Evolutionary conservation across 169 alveolate genomes (phyloP), one percentile per base, ranked within the genome.

Genomic region (Blepharisma undulans): DNA sequence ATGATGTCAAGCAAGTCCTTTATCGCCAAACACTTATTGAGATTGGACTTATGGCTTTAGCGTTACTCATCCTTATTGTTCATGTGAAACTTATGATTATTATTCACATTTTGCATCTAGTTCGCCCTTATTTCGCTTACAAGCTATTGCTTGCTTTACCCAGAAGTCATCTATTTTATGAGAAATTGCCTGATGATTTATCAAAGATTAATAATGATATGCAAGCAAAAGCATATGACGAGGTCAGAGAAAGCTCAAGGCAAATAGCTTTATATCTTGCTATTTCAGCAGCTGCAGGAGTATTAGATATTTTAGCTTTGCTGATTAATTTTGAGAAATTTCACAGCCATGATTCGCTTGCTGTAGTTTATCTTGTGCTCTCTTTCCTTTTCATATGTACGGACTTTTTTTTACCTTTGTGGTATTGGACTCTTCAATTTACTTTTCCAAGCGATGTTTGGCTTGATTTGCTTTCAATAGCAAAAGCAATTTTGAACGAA

Each of bases 61-160:
- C 48, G 1, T 74, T 74, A 22, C 29, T 74, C 16, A 25, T 74
- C 48, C 33, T 74, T 22, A 22, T 74, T 29, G 33, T 74, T 22
- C 29, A 29, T 25, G 80, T 22, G 27, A 74, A 74, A 74, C 16
- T 74, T 29, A 74, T 74, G 80, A 74, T 74, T 18, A 22, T 74
- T 25, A 74, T 74, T 18, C 87, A 79, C 18, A 22, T 79, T 79
- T 33, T 79, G 34, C 87, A 79, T 33, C 34, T 79, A 27, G 87
- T 79, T 21, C 29, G 87, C 8, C 87, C 87, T 29, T 27, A 32
- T 33, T 29, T 79, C 8, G 61, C 71, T 0, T 79, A 79, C 18
- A 27, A 32, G 34, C 36, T 79, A 4, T 30, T 79, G 18, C 0
- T 29, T 0, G 61, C 36, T 27, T 4, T 79, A 7, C 87, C 87